phyloP scores from a whole-genome alignment of 345 rosid species.

The Camelina laxa region DNA sequence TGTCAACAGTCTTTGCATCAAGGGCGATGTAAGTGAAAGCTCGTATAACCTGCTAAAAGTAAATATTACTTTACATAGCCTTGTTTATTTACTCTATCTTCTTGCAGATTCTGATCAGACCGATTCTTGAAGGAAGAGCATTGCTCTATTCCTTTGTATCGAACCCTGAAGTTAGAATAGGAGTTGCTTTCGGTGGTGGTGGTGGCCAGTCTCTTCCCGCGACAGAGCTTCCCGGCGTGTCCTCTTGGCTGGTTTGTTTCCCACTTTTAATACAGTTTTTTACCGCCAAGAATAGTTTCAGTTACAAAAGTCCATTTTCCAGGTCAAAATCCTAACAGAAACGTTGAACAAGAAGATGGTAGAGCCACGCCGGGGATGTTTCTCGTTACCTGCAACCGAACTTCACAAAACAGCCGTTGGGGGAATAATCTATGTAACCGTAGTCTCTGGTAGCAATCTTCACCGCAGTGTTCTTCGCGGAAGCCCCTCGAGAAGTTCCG shows the following conservation, averaged over 20 bases:
- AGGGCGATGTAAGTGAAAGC: constrained; percentile 81
- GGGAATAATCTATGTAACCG: constrained; percentile 76
- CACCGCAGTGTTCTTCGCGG: constrained; percentile 58
- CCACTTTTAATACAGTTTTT: background rate
- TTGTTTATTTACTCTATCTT: constrained; percentile 14
- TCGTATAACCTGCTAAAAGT: background rate
- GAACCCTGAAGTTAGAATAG: constrained; percentile 81
- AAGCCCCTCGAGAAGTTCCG: constrained; percentile 67
- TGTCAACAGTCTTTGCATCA: constrained; percentile 87
- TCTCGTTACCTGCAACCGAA: constrained; percentile 70
- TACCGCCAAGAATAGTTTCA: constrained; percentile 12
- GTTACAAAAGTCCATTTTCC: constrained; percentile 17
- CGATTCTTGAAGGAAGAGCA: constrained; percentile 83
- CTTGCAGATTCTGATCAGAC: constrained; percentile 84
- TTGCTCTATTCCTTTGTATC: constrained; percentile 82
- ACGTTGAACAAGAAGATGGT: constrained; percentile 90
- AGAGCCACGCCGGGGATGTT: constrained; percentile 88
- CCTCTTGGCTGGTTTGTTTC: constrained; percentile 92
- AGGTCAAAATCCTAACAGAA: constrained; percentile 84
- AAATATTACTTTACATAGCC: no score
- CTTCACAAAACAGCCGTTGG: constrained; percentile 86
- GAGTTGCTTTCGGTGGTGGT: constrained; percentile 97
- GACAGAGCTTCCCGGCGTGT: constrained; percentile 94
- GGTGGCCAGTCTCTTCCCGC: constrained; percentile 95
- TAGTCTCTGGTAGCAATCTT: constrained; percentile 73